Evolutionary conservation across 2,329 filamentous ascomycete species (phyloP), one percentile per base, ranked within the genome.

Genomic region (Macrophomina phaseolina): DNA sequence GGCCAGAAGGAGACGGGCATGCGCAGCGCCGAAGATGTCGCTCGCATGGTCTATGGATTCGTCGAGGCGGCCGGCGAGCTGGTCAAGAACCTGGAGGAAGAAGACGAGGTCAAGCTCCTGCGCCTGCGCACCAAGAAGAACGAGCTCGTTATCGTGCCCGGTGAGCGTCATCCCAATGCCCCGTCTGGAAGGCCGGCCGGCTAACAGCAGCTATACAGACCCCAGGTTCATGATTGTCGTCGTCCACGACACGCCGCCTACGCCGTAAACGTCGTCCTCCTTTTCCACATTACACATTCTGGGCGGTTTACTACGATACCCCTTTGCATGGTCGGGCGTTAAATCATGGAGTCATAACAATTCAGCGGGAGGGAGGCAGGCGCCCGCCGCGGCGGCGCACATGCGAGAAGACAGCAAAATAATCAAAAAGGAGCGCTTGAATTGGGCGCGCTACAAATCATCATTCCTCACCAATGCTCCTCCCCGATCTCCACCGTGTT

Each of bases 121-220:
- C 85, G 91, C 69, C 76, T 96, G 70, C 86, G 92, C 70, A 94
- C 91, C n/a, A 93, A 89, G 82, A 93, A 91, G 78, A 91, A 93
- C 72, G 92, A 96, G 78, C 81, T 95, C 69, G 90, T 95, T 67
- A 92, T 95, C 73, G 90, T 94, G 23, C 91, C 91, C 64, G 83
- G 83, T 84, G 76, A 55, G 77, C 32, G 36, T 32, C 4, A 1
- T 28, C 14, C 23, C n/a, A 18, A 14, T 34, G n/a, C 3, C n/a
- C 28, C 7, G 42, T n/a, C 6, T 6, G 3, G 8, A 12, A 32
- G 48, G 32, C 2, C 4, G 5, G 11, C 36, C 5, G 23, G 30
- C 58, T 46, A 34, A 56, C 30, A 34, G 30, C 11, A 34, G 7
- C 32, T 9, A 5, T 32, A 32, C 67, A 77, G 92, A 94, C 77